Base-by-base conservation (phyloP, 1,139 yeast species). In the Yamadazyma jaroonii region DNA sequence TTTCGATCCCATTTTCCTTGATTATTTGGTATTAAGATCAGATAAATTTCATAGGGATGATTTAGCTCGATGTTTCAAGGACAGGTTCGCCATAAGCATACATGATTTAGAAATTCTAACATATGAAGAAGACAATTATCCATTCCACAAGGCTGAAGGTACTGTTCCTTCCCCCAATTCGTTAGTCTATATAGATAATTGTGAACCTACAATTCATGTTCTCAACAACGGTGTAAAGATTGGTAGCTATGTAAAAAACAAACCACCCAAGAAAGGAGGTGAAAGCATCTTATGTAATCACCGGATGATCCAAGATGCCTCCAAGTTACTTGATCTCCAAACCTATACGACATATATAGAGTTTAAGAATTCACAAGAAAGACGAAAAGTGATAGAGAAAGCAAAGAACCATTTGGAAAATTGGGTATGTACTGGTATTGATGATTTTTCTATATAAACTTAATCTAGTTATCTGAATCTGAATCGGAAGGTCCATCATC, bases 191-290 rank as follows among this genome's bases (percentile, higher is more conserved):
- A 47, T 71, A 3, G 59, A 57, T 1, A 42, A 51, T 1, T 44
- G 50, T 1, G 30, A 14, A 9, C 20, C 20, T 6, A 39, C 50
- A 4, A 45, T 51, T 1, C 78, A 79, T 44, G 72, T 73, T 3
- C 57, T 79, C 21, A 62, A 74, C 31, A 76, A 75, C 48, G 83
- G 82, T 0, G 74, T 77, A 4, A 73, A 64, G 40, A 74, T 74
- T 43, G 84, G 84, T 0, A 63, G 68, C 11, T 69, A 51, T 41
- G 49, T 65, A 2, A 78, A 74, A 50, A 68, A 62, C 29, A 62
- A 61, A 38, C 71, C 72, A 0, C 67, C 81, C 0, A 57, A 65
- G 31, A 50, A 49, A 10, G 65, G 71, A n/a, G 79, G 81, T 3
- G 74, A 71, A 34, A 65, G 77, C 35, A 31, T 53, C 6, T 38